Base-by-base conservation (phyloP, 2,329 filamentous ascomycete genomes). In the Capronia epimyces region DNA sequence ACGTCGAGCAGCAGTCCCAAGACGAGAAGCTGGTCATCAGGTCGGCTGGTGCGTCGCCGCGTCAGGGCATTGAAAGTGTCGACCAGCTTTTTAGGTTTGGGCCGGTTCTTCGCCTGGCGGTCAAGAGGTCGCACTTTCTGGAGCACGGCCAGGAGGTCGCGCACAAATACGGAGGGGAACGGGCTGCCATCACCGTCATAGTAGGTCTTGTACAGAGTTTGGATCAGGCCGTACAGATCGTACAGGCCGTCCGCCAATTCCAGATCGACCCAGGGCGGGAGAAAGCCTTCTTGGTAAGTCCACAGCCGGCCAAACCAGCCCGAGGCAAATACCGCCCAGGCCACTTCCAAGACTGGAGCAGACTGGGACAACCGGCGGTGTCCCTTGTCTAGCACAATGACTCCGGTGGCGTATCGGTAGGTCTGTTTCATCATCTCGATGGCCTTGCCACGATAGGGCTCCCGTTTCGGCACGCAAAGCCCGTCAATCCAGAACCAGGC, bases 81-180 rank as follows among this genome's bases (percentile, higher is more conserved):
- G 16, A 39, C 36, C 5, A 39, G 36, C 20, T 39, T 39, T 21
- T 15, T 39, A 3, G 13, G 15, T 7, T 12, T 16, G 13, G 43
- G 16, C 15, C 43, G 43, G 36, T 13, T 18, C 20, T 39, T 39
- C 6, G 43, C 32, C 15, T 32, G 27, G 47, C 39, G 24, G 36
- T 44, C 32, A 12, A 42, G 7, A 13, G 27, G 27, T 13, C 40
- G 39, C 10, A 25, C 36, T 29, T 34, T 42, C 25, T 49, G 46
- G 12, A 34, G 39, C 9, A 49, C 22, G 20, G 47, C 36, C 21
- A 40, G 29, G 13, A 42, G 20, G 21, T 36, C 47, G 22, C 40
- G 47, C 24, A 43, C 18, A 24, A 50, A 34, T 12, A 44, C 39
- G 16, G 31, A 32, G 5, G 25, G 40, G 10, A 43, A 34, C n/a